phyloP scores from a whole-genome alignment of 1,139 yeast genomes.

The Pichia kudriavzevii region DNA sequence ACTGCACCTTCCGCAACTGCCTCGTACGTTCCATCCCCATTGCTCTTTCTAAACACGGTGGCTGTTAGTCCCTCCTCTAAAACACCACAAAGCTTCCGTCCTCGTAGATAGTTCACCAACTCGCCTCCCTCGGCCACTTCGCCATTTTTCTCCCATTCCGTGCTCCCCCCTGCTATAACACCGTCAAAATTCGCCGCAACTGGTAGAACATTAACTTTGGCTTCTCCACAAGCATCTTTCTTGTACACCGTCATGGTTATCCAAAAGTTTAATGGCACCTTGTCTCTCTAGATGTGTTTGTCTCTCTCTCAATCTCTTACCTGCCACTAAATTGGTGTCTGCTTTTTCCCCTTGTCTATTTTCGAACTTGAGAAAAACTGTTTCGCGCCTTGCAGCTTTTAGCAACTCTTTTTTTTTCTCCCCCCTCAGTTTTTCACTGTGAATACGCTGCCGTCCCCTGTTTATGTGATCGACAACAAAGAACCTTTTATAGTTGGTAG shows the following conservation, averaged over 20 bases:
- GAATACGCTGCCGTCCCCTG: no score
- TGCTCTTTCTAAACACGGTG: conserved; percentile 1
- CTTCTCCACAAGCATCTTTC: conserved; percentile 2
- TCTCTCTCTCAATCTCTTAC: no score
- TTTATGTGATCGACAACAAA: no score
- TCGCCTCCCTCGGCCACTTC: not conserved
- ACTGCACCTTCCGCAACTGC: no score
- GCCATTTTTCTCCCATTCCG: conserved; percentile 5
- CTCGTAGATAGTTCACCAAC: conserved; percentile 15
- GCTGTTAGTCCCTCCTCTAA: not conserved
- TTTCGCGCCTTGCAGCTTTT: no score
- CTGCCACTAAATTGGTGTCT: no score
- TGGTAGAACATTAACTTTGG: conserved; percentile 10
- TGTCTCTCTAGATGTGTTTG: no score
- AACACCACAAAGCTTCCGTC: conserved; percentile 14
- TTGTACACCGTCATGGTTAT: not conserved
- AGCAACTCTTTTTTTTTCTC: no score
- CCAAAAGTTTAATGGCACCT: conserved; percentile 12
- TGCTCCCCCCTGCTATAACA: conserved; percentile 9
- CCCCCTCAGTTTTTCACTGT: no score
- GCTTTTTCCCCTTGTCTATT: no score
- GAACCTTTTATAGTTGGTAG: no score
- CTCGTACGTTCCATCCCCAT: not conserved
- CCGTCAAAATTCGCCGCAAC: conserved; percentile 13
- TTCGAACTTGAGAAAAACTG: no score